These are phyloP conservation scores for Fomitopsis pinicola DNA, from an alignment of 1,284 basidiomycete genomes.

Conservation along the genomic window DNA sequence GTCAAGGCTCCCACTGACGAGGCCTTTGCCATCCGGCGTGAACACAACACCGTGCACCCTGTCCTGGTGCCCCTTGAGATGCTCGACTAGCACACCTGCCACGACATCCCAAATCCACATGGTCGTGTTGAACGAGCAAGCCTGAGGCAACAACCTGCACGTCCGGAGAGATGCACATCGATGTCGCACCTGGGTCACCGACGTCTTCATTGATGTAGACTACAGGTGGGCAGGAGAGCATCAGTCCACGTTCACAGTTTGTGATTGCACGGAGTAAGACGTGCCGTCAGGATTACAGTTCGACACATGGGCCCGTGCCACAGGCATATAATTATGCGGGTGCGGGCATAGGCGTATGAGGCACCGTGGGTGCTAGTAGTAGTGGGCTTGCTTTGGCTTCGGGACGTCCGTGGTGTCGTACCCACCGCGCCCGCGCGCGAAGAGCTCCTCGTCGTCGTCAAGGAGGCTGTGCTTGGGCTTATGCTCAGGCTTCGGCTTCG, in stretches of 20 bases:
- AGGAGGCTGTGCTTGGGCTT: no score
- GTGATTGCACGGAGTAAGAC: no score
- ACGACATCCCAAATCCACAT: constrained; percentile 72
- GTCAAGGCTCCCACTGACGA: constrained; percentile 71
- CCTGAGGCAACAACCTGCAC: constrained; percentile 68
- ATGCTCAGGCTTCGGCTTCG: no score
- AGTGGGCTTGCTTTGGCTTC: no score
- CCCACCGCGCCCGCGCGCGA: no score
- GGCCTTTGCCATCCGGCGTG: constrained; percentile 64
- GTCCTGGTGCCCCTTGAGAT: constrained; percentile 70
- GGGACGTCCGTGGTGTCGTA: no score
- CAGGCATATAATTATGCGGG: no score
- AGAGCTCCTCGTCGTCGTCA: no score
- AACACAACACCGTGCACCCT: constrained; percentile 77
- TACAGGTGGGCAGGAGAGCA: constrained; percentile 3
- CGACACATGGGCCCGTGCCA: no score
- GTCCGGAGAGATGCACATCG: constrained; percentile 63
- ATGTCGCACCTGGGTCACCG: constrained; percentile 63
- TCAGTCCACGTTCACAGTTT: background rate
- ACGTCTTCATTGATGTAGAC: constrained; percentile 37
- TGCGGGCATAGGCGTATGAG: no score
- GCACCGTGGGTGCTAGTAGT: no score
- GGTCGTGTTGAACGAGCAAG: constrained; percentile 68
- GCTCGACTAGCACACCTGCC: constrained; percentile 63
- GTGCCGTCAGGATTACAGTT: no score